phyloP scores from a whole-genome alignment of 1,284 basidiomycete genomes.

The Cryptococcus sp. region DNA sequence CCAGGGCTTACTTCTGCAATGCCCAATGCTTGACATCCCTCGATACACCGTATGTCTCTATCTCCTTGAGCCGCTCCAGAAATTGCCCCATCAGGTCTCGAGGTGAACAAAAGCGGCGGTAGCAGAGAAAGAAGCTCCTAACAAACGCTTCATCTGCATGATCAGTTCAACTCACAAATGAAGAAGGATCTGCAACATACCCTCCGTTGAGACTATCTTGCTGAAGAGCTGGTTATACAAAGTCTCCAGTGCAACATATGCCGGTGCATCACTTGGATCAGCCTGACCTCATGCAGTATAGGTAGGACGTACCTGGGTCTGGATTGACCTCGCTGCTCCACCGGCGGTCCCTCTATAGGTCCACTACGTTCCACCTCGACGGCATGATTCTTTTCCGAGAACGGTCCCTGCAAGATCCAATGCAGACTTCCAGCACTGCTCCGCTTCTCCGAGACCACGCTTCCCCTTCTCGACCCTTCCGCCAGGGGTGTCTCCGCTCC shows the following conservation, averaged over 20 bases:
- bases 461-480: conserved; percentile 9
- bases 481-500: conserved; percentile 4
- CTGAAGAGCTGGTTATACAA: conserved; percentile 36
- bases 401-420: conserved; percentile 28
- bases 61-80: conserved; percentile 29
- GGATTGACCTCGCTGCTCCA: no score
- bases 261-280: conserved; percentile 11
- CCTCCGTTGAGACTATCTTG: conserved; percentile 36
- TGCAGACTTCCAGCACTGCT: conserved; percentile 28
- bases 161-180: not conserved
- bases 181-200: conserved; percentile 17
- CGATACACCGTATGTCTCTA: conserved; percentile 29
- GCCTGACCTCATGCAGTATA: no score
- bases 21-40: conserved; percentile 39
- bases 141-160: conserved; percentile 36
- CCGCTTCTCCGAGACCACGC: conserved; percentile 16
- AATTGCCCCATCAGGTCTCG: conserved; percentile 38
- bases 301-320: no score
- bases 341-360: no score
- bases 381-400: not conserved
- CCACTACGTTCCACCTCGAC: not conserved
- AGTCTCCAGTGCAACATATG: conserved; percentile 24
- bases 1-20: conserved; percentile 35
- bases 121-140: conserved; percentile 41
- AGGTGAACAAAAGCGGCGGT: conserved; percentile 41